Base-by-base conservation (phyloP, 306 rosid species). In the Adenanthera pavonina region DNA sequence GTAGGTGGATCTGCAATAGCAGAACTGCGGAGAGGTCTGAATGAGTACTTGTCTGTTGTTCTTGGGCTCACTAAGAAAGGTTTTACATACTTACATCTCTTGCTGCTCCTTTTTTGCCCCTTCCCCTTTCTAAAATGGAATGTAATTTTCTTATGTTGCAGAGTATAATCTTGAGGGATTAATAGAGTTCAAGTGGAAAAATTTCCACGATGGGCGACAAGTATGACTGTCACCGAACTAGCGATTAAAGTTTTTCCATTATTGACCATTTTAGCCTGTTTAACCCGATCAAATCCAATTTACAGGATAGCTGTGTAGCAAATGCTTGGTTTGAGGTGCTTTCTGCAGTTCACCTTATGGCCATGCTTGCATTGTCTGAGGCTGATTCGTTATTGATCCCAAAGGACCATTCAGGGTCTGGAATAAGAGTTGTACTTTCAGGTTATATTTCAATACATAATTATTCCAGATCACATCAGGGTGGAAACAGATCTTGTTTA, bases 151-250 rank as follows among this genome's bases (percentile, higher is more conserved):
- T 17, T 73, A 11, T 86, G 82, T 69, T 57, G 46, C 88, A 95
- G 99, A 90, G 76, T 53, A 82, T 89, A 82, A 88, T 69, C 86
- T 90, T 46, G 95, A 88, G 67, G 93, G 94, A 72, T 81, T 88
- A 71, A 73, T 89, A 66, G 93, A 90, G 72, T 95, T 93, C 93
- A 93, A 88, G 85, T 95, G 98, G 99, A 95, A 85, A 87, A 89
- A 44, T 88, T 77, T 95, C 44, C 90, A 82, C 69, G 90, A 85
- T 71, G 92, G 89, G 54, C 69, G 72, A 74, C 94, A 89, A 78
- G 99, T 93, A 86, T 56, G 86, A 17, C 9, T 47, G 38, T 36
- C 30, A 64, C 3, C 71, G 64, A 84, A 47, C 60, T 69, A 54
- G 40, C 20, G 4, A 62, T 62, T 14, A 16, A 66, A 35, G 5